These are phyloP conservation scores for Mycena alexandri DNA, from an alignment of 768 basidiomycete genomes.

Conservation along the genomic window DNA sequence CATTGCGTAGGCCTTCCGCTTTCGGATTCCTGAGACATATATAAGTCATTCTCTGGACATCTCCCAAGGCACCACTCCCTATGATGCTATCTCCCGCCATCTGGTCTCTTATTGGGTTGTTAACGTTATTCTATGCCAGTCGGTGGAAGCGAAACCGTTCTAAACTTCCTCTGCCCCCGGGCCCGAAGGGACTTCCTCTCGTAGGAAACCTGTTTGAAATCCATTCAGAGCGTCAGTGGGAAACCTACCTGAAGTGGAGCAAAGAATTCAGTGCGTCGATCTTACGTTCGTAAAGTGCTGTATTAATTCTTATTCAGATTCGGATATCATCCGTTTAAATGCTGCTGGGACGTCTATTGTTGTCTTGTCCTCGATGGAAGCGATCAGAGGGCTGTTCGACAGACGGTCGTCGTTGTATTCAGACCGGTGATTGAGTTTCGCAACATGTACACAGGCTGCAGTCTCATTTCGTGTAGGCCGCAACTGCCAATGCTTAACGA, in stretches of 20 bases:
- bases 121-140: no score
- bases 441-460: neutral
- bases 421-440: constrained; percentile 40
- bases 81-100: no score
- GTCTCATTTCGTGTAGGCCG: constrained; percentile 17
- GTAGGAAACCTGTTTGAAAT: constrained; percentile 22
- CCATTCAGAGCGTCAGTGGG: constrained; percentile 21
- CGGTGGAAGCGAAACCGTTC: no score
- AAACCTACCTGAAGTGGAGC: constrained; percentile 19
- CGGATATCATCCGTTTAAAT: constrained; percentile 45
- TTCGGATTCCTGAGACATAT: no score
- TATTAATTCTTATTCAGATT: constrained; percentile 27
- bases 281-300: no score
- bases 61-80: no score
- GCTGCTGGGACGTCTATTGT: constrained; percentile 43
- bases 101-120: no score
- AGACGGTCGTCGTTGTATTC: constrained; percentile 52
- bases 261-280: constrained; percentile 26
- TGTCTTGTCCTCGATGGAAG: constrained; percentile 48
- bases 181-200: constrained; percentile 10
- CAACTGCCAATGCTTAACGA: constrained; percentile 34
- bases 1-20: no score
- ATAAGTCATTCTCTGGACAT: no score
- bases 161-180: constrained; percentile 5
- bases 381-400: constrained; percentile 51